Evolutionary conservation across 1,284 basidiomycete species (phyloP), one percentile per base, ranked within the genome.

Genomic region (Phylloporus sp.): DNA sequence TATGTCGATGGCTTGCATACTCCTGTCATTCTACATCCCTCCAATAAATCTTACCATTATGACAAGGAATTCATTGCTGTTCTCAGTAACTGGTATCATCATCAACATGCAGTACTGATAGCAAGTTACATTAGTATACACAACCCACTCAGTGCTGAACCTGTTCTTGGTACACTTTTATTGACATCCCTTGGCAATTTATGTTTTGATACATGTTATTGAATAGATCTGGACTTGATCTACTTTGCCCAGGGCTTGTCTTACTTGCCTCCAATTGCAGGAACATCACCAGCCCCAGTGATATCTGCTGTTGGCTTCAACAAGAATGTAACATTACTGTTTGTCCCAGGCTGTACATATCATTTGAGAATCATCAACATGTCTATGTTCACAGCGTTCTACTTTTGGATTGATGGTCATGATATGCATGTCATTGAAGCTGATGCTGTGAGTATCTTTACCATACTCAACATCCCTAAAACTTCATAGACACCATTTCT

Each of bases 41-140:
- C 77, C 34, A 82, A 76, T 68, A 89, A 92, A 72, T 80, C 78
- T 1, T 85, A 90, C 75, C 70, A 81, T 1, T 98, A 98, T 78
- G 96, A 98, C 77, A 94, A 92, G 50, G 97, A 98, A 70, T 96
- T 88, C 79, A 96, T 93, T 18, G 81, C 98, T 66, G 78, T 95
- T 56, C 80, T 98, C 3, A 85, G 86, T 15, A 94, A 96, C 74
- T 96, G 94, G 94, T 95, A 92, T 73, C 93, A 96, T 74, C 74
- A 88, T 10, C 82, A 95, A 76, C 92, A 95, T 69, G 60, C 79
- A 2, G 80, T 79, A 8, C 83, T 96, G 51, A 64, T 92, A 46
- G 78, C 87, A 55, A 77, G 86, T 49, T 98, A 97, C 78, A 80
- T 98, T 76, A 91, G 78, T 75, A 86, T 86, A 55, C 76, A 82